These are phyloP conservation scores for Boletus vermiculosoides DNA, from an alignment of 768 basidiomycete genomes.

Conservation along the genomic window DNA sequence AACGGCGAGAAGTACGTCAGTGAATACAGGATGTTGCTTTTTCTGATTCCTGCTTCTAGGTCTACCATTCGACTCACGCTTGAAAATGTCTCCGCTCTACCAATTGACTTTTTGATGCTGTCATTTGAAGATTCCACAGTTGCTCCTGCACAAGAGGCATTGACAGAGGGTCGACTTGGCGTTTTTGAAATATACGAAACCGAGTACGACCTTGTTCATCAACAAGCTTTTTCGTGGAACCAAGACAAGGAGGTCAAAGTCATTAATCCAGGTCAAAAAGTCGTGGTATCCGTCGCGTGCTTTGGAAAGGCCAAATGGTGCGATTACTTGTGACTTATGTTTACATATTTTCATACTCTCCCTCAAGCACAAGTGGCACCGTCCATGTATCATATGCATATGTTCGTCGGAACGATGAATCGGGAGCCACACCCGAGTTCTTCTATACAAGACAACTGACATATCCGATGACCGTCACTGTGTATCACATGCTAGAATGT, in stretches of 20 bases:
- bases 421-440: conserved; percentile 40
- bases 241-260: conserved; percentile 40
- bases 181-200: conserved; percentile 90
- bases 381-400: conserved; percentile 84
- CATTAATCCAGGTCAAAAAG: conserved; percentile 69
- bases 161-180: conserved; percentile 77
- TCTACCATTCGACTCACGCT: conserved; percentile 81
- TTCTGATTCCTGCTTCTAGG: conserved; percentile 40
- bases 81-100: conserved; percentile 83
- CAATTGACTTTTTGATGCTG: conserved; percentile 82
- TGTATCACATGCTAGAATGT: conserved; percentile 93
- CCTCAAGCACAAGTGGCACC: conserved; percentile 65
- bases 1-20: conserved; percentile 81
- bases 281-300: conserved; percentile 68
- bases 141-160: conserved; percentile 65
- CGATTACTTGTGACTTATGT: conserved; percentile 29
- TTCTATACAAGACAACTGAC: conserved; percentile 88
- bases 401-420: conserved; percentile 44
- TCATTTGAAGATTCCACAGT: conserved; percentile 92
- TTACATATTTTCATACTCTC: conserved; percentile 1
- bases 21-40: neutral
- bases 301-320: conserved; percentile 93
- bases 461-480: conserved; percentile 89
- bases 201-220: conserved; percentile 74
- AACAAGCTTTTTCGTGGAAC: conserved; percentile 80